Base-by-base conservation (phyloP, 2,329 filamentous ascomycete species). In the Aureobasidium zeae region DNA sequence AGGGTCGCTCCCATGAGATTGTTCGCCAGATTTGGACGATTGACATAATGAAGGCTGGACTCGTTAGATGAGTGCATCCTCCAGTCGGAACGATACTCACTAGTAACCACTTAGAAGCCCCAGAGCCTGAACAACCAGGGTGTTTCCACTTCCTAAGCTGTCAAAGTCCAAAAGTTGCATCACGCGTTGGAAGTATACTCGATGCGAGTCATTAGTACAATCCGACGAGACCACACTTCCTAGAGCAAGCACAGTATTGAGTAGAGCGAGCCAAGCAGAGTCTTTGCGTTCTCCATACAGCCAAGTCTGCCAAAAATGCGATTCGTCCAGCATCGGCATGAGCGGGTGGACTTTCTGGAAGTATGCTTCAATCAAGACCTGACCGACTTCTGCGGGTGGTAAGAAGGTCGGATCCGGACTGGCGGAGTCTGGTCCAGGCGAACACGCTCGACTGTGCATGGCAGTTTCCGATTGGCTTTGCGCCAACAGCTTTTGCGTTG, bases 241-340 rank as follows among this genome's bases (percentile, higher is more conserved):
- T 7, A 59, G 50, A 2, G 57, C 57, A 13, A 59, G 32, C 9
- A 60, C 56, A 41, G 58, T 55, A 36, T 59, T 59, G 21, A 60
- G 46, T 2, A 60, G 41, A n/a, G 52, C 53, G 4, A 58, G 48
- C 57, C 57, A 60, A 10, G 57, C 50, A 10, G 54, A 50, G 22
- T 59, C 57, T 32, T 43, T 52, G 2, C 57, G 55, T 12, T 53
- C 52, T 5, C 52, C 51, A 26, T 57, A 57, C 2, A 57, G 49
- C 44, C 55, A 60, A 16, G 51, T 55, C 33, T 57, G 52, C 44
- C 55, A 54, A 33, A 60, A 59, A 12, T 53, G 48, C 13, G 58
- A 54, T 37, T 60, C 57, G 30, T 60, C 57, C 9, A 60, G 47
- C 54, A 60, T 57, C 2, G 57, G 57, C 57, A 60, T 59, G 31